Base-by-base conservation (phyloP, 306 rosid species). In the Erythrophleum fordii region DNA sequence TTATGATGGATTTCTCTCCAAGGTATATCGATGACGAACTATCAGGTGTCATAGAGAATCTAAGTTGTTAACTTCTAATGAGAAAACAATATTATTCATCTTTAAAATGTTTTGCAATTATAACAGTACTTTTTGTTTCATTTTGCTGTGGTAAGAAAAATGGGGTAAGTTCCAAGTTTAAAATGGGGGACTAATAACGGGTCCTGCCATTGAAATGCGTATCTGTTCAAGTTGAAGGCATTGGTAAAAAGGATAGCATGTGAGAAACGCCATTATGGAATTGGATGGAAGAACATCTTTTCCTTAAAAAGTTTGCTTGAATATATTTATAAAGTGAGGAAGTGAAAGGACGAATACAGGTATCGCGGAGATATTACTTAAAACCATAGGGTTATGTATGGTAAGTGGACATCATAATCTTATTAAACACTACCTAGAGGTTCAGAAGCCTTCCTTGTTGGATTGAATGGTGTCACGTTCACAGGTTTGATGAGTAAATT, bases 1-100 rank as follows among this genome's bases (percentile, higher is more conserved):
- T 39, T 66, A 45, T 70, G 92, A 88, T 83, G 90, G 91, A 20
- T 85, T 90, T 61, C 89, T 90, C 59, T 86, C 86, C 62, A 85
- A 90, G 94, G 92, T 90, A 59, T 86, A 59, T 14, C 44, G 39
- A 39, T 66, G 20, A 1, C 11, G 18, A 53, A 28, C 64, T 86
- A 45, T 77, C 39, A 44, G 26, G n/a, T 69, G 59, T 68, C 74
- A 20, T 62, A 14, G 3, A 34, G 37, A 55, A 39, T 67, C 20
- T 5, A 23, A 11, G 22, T 42, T 23, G 22, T 42, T 22, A 2
- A 41, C 53, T 68, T 3, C 53, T 67, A 9, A 53, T n/a, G 1
- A 46, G 28, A 53, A 53, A 20, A 53, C 11, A n/a, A 25, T 55
- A 34, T 61, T 80, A 5, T 60, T 83, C 51, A 17, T 64, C 45